Percentiles rank a stretch among this genome's conserved stretches.
Evolutionary conservation across 2,329 filamentous ascomycete genomes (phyloP).

Genomic region (Claviceps purpurea): DNA sequence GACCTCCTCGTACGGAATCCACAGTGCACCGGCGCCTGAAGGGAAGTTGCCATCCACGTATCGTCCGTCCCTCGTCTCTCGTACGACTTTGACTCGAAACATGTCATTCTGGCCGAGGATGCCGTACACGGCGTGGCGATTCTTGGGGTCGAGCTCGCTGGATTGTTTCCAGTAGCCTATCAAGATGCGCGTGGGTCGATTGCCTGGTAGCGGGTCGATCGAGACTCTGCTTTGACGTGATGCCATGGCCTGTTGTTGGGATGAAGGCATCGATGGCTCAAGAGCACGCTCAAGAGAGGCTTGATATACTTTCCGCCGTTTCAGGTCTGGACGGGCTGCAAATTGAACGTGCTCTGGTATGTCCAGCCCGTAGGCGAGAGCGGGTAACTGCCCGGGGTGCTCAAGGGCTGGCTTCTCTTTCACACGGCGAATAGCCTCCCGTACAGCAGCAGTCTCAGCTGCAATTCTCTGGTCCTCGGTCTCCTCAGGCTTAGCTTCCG

Average conservation of each 20-base stretch:
- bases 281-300: conserved; percentile 8
- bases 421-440: conserved; percentile 32
- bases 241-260: conserved; percentile 11
- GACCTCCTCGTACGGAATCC: conserved; percentile 50
- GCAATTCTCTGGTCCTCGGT: conserved; percentile 24
- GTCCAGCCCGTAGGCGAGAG: conserved; percentile 37
- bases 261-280: conserved; percentile 7
- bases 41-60: conserved; percentile 48
- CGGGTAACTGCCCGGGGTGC: conserved; percentile 24
- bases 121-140: conserved; percentile 50
- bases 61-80: conserved; percentile 46
- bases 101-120: conserved; percentile 50
- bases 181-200: conserved; percentile 42
- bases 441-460: conserved; percentile 29
- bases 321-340: conserved; percentile 24
- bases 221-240: conserved; percentile 10
- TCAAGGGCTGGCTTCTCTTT: conserved; percentile 30
- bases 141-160: conserved; percentile 27
- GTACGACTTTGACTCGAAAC: conserved; percentile 49
- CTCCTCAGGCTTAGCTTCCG: conserved; percentile 21
- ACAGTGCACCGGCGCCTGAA: conserved; percentile 43
- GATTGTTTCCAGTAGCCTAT: conserved; percentile 48
- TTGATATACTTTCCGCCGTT: conserved; percentile 32
- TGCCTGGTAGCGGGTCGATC: conserved; percentile 34
- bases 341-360: conserved; percentile 30